Base-by-base conservation (phyloP, 352 stramenopile species). In the Lagenidium sp. region DNA sequence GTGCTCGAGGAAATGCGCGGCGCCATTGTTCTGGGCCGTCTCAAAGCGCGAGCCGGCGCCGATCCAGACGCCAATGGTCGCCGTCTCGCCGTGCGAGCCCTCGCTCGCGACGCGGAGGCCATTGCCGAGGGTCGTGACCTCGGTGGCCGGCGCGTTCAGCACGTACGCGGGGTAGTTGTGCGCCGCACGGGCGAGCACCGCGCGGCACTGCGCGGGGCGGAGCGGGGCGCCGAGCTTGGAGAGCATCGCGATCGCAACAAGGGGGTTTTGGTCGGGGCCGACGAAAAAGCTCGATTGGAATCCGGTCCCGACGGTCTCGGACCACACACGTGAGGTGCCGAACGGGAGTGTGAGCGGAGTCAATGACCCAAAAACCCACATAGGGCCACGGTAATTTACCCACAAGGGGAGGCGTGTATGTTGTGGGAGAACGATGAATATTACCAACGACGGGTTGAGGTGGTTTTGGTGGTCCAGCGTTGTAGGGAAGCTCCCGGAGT, bases 1-100 rank as follows among this genome's bases (percentile, higher is more conserved):
- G 81, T 99, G 97, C 82, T 99, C 97, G 44, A 99, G 53, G 62
- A 99, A 99, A 73, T 99, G 97, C 13, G 96, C 96, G 5, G 95
- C 94, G 46, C 97, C 97, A 64, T 99, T 99, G 80, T 99, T 99
- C 55, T 94, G 60, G 16, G 73, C 78, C 2, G 94, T 99, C 85
- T 99, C 97, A 70, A 99, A 99, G 46, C 97, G 85, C 40, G 79
- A 97, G 46, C 95, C 94, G 7, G 94, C 85, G 63, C 97, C 94
- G 56, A 98, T 97, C 81, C 89, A 98, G 26, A 98, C 92, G 41
- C 97, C 97, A 36, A 99, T 95, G 19, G 96, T 99, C 31, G 96
- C 97, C 20, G 97, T 99, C 66, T 98, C 95, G 35, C 92, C 95
- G 50, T 97, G 88, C 38, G 93, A 95, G 55, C 85, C 84, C 57